Evolutionary conservation across 257 asterid genomes (phyloP).

Genomic region (Anisodus tanguticus): DNA sequence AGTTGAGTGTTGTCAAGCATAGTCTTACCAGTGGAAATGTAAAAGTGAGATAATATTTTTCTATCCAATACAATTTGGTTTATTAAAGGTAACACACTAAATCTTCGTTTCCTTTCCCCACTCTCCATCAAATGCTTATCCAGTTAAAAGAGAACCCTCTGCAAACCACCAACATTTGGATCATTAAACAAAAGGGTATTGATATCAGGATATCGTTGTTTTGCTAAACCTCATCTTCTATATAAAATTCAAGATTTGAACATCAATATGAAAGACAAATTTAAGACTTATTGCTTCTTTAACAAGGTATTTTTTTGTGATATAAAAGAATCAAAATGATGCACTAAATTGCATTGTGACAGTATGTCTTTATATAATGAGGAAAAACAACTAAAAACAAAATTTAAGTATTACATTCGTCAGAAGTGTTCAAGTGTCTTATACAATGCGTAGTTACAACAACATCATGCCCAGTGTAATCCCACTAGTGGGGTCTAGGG

Average conservation of each 20-base stretch:
- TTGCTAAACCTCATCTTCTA: too few relatives aligned
- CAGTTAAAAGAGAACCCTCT: neutral
- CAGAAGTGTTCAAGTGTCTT: neutral
- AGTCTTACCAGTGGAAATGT: neutral
- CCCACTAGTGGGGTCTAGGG: too few relatives aligned
- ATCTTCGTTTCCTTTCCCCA: neutral
- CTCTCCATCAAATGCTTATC: neutral
- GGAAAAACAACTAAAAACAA: neutral
- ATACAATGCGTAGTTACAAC: neutral
- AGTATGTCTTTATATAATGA: neutral
- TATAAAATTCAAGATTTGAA: neutral
- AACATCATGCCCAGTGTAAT: too few relatives aligned
- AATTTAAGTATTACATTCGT: neutral
- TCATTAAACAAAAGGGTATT: neutral
- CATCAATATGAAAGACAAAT: neutral
- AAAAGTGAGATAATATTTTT: neutral
- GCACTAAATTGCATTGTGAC: neutral
- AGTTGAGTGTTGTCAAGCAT: too few relatives aligned
- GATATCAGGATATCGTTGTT: neutral
- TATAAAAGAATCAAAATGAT: neutral
- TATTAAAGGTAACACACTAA: neutral
- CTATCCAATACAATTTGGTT: neutral
- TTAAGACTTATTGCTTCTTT: neutral
- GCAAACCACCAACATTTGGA: neutral
- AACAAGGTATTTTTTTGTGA: neutral